Percentiles rank a stretch among this genome's conserved stretches.
These are phyloP conservation scores for Penicillium canariense DNA, from an alignment of 495 filamentous ascomycete genomes.

Conservation along the genomic window DNA sequence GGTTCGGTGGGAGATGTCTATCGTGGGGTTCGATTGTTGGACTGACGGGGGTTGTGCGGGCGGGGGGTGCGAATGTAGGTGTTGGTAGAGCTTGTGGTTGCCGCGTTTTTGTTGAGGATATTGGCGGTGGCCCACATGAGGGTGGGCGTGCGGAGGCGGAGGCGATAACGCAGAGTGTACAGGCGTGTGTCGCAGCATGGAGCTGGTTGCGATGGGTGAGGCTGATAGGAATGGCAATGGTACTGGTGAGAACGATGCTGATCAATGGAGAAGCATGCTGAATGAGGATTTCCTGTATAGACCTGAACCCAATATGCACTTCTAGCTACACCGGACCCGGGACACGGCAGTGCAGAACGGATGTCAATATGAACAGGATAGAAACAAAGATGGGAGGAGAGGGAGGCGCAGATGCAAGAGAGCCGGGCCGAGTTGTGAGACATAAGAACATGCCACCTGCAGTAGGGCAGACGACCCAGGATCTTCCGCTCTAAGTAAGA, in stretches of 20 bases:
- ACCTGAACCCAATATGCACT: neutral
- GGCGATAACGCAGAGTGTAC: no score
- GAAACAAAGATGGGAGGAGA: neutral
- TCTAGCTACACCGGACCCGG: neutral
- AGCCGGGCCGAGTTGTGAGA: no score
- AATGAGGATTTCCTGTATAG: neutral
- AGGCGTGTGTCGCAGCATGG: no score
- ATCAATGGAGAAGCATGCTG: neutral
- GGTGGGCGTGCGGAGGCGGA: no score
- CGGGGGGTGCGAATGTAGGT: no score
- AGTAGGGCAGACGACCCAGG: constrained; percentile 1
- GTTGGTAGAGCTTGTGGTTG: no score
- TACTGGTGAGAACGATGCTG: neutral
- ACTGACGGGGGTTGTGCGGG: no score
- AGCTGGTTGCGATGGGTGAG: neutral
- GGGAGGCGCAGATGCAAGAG: neutral
- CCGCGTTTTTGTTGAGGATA: no score
- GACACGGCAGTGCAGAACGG: neutral
- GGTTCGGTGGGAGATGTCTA: no score
- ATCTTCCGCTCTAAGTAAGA: neutral
- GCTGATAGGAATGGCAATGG: neutral
- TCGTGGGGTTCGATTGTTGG: no score
- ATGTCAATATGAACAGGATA: neutral
- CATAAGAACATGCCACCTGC: neutral
- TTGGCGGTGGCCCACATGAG: no score